These are phyloP conservation scores for Lactifluus piperatus DNA, from an alignment of 768 basidiomycete genomes.

Conservation along the genomic window DNA sequence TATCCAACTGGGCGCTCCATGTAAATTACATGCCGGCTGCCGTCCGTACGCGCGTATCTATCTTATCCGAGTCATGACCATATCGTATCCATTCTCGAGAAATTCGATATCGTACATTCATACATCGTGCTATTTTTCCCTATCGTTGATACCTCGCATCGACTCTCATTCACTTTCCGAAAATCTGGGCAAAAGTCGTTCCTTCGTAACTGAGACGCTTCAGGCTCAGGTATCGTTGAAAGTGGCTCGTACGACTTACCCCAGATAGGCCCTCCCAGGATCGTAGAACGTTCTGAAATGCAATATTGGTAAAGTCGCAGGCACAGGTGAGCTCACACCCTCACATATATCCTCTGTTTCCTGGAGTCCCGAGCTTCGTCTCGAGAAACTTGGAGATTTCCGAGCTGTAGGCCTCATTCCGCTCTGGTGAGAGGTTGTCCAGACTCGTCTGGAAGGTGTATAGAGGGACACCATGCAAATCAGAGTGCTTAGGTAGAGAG, in stretches of 20 bases:
- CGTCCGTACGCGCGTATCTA: background rate
- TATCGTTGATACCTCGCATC: background rate
- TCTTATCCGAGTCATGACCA: too few relatives aligned
- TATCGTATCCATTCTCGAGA: too few relatives aligned
- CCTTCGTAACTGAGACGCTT: constrained; percentile 29
- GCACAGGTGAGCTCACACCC: constrained; percentile 10
- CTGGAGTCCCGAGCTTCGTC: constrained; percentile 40
- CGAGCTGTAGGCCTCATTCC: constrained; percentile 47
- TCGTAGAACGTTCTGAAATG: constrained; percentile 38
- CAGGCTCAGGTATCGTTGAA: background rate
- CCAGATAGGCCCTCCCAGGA: constrained; percentile 41
- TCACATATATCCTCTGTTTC: constrained; percentile 55
- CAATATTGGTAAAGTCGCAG: background rate
- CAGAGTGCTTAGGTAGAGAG: background rate
- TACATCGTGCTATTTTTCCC: background rate
- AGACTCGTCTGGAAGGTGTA: constrained; percentile 39
- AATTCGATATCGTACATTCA: too few relatives aligned
- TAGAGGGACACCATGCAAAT: background rate
- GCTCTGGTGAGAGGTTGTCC: constrained; percentile 41
- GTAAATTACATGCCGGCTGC: background rate
- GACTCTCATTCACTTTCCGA: constrained; percentile 20
- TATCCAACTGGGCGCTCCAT: too few relatives aligned
- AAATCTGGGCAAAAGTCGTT: constrained; percentile 40
- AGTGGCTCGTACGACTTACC: constrained; percentile 31
- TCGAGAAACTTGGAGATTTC: constrained; percentile 46